Percentiles rank a stretch among this genome's conserved stretches.
phyloP scores from a whole-genome alignment of 2,329 filamentous ascomycete species.

The Myriosclerotinia duriaeana region DNA sequence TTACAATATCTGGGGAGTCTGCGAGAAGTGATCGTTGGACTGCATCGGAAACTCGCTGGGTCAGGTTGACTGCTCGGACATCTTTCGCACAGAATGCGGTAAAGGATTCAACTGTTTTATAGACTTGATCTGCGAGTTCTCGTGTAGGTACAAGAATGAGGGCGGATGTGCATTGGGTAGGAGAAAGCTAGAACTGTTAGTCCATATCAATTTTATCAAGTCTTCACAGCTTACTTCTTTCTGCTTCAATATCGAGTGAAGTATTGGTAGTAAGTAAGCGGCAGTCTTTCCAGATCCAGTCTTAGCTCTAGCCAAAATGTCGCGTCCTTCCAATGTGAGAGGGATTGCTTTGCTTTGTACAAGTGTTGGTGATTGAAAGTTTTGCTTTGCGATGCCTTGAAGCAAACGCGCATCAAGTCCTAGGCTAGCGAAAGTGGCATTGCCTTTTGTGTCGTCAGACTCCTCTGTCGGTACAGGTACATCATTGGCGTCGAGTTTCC shows the following conservation, averaged over 20 bases:
- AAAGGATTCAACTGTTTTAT: slow-evolving; percentile 73
- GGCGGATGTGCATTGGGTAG: slow-evolving; percentile 61
- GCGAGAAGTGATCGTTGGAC: slow-evolving; percentile 85
- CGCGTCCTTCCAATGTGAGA: slow-evolving; percentile 79
- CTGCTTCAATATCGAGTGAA: slow-evolving; percentile 77
- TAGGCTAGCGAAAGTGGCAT: slow-evolving; percentile 67
- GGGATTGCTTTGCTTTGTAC: slow-evolving; percentile 89
- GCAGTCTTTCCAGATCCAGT: slow-evolving; percentile 97
- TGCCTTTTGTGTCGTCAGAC: slow-evolving; percentile 34
- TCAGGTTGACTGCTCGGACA: slow-evolving; percentile 79
- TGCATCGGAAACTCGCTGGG: slow-evolving; percentile 83
- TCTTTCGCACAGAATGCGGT: slow-evolving; percentile 82
- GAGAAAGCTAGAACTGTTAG: slow-evolving; percentile 46
- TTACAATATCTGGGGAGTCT: slow-evolving; percentile 82
- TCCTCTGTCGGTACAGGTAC: slow-evolving; percentile 46
- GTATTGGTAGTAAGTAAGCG: slow-evolving; percentile 88
- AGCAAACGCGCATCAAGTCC: slow-evolving; percentile 81
- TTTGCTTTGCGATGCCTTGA: slow-evolving; percentile 80
- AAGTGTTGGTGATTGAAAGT: slow-evolving; percentile 82
- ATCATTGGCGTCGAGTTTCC: slow-evolving; percentile 59
- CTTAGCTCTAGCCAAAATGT: slow-evolving; percentile 88
- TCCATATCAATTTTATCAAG: slow-evolving; percentile 26
- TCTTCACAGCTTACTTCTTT: slow-evolving; percentile 56
- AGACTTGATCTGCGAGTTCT: slow-evolving; percentile 90
- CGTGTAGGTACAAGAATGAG: slow-evolving; percentile 91